phyloP scores from a whole-genome alignment of 805 yeast species.

The Tetrapisispora nanseiensis region DNA sequence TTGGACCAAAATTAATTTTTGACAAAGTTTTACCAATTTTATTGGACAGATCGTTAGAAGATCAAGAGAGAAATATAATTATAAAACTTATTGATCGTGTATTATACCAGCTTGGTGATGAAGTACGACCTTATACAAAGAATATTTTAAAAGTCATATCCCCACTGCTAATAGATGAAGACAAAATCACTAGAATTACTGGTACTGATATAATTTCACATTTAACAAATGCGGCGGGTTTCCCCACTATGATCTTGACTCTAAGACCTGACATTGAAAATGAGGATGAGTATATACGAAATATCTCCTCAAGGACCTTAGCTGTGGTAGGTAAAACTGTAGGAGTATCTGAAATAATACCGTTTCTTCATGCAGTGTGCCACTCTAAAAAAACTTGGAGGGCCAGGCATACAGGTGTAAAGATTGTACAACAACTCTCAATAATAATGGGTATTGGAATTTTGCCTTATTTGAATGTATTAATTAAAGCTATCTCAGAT shows the following conservation, averaged over 20 bases:
- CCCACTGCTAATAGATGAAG: slow-evolving; percentile 75
- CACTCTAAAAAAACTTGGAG: slow-evolving; percentile 68
- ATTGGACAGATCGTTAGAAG: slow-evolving; percentile 61
- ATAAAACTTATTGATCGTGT: slow-evolving; percentile 69
- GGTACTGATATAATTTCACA: slow-evolving; percentile 72
- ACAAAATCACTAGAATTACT: slow-evolving; percentile 60
- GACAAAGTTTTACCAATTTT: slow-evolving; percentile 67
- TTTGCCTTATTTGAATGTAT: slow-evolving; percentile 58
- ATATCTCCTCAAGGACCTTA: slow-evolving; percentile 64
- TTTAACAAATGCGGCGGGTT: slow-evolving; percentile 72
- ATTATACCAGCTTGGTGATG: slow-evolving; percentile 52
- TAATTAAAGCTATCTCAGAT: slow-evolving; percentile 51
- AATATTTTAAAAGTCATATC: slow-evolving; percentile 63
- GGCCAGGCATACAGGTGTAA: slow-evolving; percentile 76
- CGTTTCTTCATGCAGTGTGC: slow-evolving; percentile 75
- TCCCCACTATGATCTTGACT: slow-evolving; percentile 67
- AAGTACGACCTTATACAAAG: slow-evolving; percentile 62
- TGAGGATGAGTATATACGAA: slow-evolving; percentile 70
- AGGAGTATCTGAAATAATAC: slow-evolving; percentile 62
- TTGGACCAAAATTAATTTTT: slow-evolving; percentile 65
- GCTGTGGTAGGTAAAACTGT: slow-evolving; percentile 77
- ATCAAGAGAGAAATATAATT: slow-evolving; percentile 72
- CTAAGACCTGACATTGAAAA: slow-evolving; percentile 77
- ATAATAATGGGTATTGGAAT: slow-evolving; percentile 58
- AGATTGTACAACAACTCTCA: slow-evolving; percentile 68